These are phyloP conservation scores for Hyparrhenia diplandra DNA, from an alignment of 176 grass and related monocot genomes.

Conservation along the genomic window DNA sequence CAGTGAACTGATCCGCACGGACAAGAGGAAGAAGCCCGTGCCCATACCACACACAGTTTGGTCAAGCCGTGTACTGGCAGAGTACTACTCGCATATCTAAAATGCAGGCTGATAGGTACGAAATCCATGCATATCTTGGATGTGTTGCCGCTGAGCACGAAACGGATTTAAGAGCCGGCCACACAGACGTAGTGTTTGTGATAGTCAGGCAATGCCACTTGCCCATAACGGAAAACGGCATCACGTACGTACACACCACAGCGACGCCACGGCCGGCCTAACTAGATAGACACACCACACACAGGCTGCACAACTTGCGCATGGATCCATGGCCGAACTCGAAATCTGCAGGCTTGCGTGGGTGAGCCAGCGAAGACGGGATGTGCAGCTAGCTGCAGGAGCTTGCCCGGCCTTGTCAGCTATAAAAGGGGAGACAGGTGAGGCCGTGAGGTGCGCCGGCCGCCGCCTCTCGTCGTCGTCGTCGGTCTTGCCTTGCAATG, in stretches of 20 bases:
- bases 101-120: not conserved
- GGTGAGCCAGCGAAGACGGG: not conserved
- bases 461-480: not conserved
- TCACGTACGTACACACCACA: slow-evolving; percentile 13
- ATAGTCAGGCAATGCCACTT: not conserved
- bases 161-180: not conserved
- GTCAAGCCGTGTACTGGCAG: not conserved
- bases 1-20: not conserved
- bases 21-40: not conserved
- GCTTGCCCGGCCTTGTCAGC: not conserved
- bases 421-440: slow-evolving; percentile 5
- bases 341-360: not conserved
- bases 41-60: not conserved
- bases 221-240: not conserved
- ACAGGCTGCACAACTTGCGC: not conserved
- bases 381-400: not conserved
- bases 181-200: not conserved
- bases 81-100: not conserved
- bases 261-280: not conserved
- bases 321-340: not conserved
- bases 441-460: not conserved
- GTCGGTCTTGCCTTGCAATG: not conserved
- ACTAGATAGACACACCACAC: not conserved
- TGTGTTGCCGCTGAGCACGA: not conserved
- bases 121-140: not conserved